Percentiles rank a stretch among this genome's conserved stretches.
Conservation (phyloP, 2,329 filamentous ascomycete species). For the Colletotrichum sp. region DNA sequence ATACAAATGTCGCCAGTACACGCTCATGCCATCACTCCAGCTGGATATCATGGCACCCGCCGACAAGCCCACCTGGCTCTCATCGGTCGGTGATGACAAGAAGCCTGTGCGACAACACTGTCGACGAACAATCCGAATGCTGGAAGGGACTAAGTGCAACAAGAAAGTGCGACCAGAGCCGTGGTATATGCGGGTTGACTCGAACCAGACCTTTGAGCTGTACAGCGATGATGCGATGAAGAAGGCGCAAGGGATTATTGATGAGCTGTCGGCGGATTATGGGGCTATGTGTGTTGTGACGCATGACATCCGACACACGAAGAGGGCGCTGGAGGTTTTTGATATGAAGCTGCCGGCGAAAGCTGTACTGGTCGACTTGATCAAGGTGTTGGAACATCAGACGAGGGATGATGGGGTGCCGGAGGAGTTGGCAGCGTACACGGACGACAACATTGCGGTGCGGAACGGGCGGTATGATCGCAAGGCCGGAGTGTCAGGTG, state of each 20-base stretch:
- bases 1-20: neutral
- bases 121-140: neutral
- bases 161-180: neutral
- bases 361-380: neutral
- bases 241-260: neutral
- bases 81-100: neutral
- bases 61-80: neutral
- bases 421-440: neutral
- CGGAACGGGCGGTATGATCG: neutral
- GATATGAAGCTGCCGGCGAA: neutral
- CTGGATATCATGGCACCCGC: neutral
- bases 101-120: neutral
- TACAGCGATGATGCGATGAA: neutral
- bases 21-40: neutral
- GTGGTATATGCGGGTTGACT: neutral
- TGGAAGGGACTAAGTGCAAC: neutral
- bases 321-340: neutral
- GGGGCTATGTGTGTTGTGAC: neutral
- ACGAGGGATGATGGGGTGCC: neutral
- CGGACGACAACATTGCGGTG: neutral
- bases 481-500: neutral
- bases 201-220: neutral
- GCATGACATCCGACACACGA: neutral
- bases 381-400: constrained; percentile 14
- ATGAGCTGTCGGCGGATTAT: neutral